Evolutionary conservation across 2,329 filamentous ascomycete genomes (phyloP).

Genomic region (Cercospora sp.): DNA sequence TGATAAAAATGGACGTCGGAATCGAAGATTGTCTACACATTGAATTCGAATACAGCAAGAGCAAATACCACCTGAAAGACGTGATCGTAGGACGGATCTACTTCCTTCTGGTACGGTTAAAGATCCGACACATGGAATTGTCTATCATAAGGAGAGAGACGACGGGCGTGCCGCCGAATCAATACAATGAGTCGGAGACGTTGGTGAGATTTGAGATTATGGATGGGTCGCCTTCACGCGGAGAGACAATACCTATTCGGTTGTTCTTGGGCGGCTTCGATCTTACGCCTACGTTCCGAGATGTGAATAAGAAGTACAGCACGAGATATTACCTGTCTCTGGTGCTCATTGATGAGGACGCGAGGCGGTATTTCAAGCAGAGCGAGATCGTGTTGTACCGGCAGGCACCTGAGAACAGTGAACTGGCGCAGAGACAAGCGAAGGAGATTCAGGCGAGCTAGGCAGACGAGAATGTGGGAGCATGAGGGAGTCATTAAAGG

Average conservation of each 20-base stretch:
- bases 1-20: constrained; percentile 99
- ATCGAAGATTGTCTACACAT: constrained; percentile 99
- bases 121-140: constrained; percentile 99
- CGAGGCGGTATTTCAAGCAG: constrained; percentile 97
- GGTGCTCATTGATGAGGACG: constrained; percentile 68
- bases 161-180: constrained; percentile 92
- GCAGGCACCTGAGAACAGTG: constrained; percentile 60
- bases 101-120: constrained; percentile 91
- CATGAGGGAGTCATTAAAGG: not conserved
- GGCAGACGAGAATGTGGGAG: constrained; percentile 32
- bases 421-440: constrained; percentile 51
- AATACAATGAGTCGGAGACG: constrained; percentile 99
- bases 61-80: constrained; percentile 98
- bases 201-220: constrained; percentile 99
- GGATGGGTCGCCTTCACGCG: constrained; percentile 97
- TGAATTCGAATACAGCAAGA: constrained; percentile 99
- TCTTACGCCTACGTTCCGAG: constrained; percentile 94
- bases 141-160: constrained; percentile 97
- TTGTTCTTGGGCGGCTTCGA: constrained; percentile 98
- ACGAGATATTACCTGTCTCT: constrained; percentile 96
- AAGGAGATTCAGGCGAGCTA: constrained; percentile 43
- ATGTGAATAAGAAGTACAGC: constrained; percentile 99
- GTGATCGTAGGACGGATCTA: constrained; percentile 99
- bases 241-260: constrained; percentile 91
- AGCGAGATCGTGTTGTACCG: constrained; percentile 97